Evolutionary conservation across 2,329 filamentous ascomycete species (phyloP).

Genomic region (Amylocarpus encephaloides): DNA sequence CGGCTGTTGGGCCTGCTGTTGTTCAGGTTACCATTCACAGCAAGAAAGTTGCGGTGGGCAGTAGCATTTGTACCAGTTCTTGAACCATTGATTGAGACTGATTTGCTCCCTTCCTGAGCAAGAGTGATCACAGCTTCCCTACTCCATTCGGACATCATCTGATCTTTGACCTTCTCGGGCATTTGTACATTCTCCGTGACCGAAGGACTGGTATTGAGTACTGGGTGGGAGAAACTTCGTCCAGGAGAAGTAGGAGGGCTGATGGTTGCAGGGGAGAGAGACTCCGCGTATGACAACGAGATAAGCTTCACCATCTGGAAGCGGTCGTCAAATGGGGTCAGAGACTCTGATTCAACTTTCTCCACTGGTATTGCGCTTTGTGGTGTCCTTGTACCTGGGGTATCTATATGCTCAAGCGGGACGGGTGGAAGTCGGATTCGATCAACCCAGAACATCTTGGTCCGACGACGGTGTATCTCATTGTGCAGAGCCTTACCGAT

Average conservation of each 20-base stretch:
- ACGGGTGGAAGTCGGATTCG: slow-evolving; percentile 65
- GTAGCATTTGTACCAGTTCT: slow-evolving; percentile 51
- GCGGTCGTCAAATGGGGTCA: slow-evolving; percentile 71
- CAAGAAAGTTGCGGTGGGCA: slow-evolving; percentile 47
- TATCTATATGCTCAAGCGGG: slow-evolving; percentile 53
- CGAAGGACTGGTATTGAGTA: slow-evolving; percentile 44
- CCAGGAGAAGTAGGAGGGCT: slow-evolving; percentile 67
- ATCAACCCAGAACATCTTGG: slow-evolving; percentile 72
- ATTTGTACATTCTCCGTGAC: slow-evolving; percentile 43
- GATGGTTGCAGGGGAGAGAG: slow-evolving; percentile 54
- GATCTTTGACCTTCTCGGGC: slow-evolving; percentile 60
- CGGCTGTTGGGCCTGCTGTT: slow-evolving; percentile 35
- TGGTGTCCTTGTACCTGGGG: slow-evolving; percentile 42
- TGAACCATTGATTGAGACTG: slow-evolving; percentile 71
- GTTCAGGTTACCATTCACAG: slow-evolving; percentile 47
- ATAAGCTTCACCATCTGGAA: slow-evolving; percentile 67
- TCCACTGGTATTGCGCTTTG: slow-evolving; percentile 39
- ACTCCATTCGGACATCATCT: slow-evolving; percentile 75
- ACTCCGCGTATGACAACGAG: slow-evolving; percentile 61
- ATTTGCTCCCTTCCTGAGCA: slow-evolving; percentile 62
- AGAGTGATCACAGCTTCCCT: slow-evolving; percentile 65
- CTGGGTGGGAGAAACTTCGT: slow-evolving; percentile 55
- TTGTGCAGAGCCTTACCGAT: slow-evolving; percentile 66
- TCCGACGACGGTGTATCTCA: slow-evolving; percentile 69
- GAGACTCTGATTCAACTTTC: slow-evolving; percentile 53